Evolutionary conservation across 2,329 filamentous ascomycete genomes (phyloP).

Genomic region (Pseudofabraea citricarpa): DNA sequence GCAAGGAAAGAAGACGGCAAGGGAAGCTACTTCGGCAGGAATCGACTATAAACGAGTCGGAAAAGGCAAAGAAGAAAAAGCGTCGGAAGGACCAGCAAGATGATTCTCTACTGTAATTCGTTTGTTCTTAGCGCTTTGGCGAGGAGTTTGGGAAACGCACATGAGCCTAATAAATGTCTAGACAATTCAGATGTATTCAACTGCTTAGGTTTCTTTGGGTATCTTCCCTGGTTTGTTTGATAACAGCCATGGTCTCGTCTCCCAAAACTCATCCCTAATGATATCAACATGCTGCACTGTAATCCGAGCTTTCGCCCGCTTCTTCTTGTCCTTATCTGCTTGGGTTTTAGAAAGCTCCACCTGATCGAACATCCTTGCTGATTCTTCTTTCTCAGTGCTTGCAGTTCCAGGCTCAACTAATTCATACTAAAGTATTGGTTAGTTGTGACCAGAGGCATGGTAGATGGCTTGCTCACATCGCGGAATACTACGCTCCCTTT

Average conservation of each 20-base stretch:
- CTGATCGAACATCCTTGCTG: conserved; percentile 44
- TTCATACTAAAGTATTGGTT: conserved; percentile 53
- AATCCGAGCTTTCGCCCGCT: conserved; percentile 73
- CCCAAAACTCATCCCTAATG: conserved; percentile 94
- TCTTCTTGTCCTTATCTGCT: conserved; percentile 76
- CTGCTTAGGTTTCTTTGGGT: conserved; percentile 46
- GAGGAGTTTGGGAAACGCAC: conserved; percentile 15
- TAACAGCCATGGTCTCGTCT: conserved; percentile 76
- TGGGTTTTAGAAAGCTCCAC: conserved; percentile 69
- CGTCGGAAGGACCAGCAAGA: conserved; percentile 16
- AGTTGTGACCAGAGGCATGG: not conserved
- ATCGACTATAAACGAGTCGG: conserved; percentile 19
- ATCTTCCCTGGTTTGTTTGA: conserved; percentile 69
- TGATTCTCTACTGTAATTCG: too few species aligned
- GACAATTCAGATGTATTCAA: conserved; percentile 7
- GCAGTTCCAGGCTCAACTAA: conserved; percentile 51
- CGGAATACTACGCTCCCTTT: conserved; percentile 90
- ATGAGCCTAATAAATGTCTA: conserved; percentile 10
- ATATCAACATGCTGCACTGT: conserved; percentile 85
- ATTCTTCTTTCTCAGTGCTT: conserved; percentile 39
- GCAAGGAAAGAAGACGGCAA: conserved; percentile 24
- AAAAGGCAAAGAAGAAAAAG: conserved; percentile 27
- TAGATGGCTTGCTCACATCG: conserved; percentile 38
- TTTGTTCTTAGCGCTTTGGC: too few species aligned
- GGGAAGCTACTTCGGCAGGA: conserved; percentile 21